These are phyloP conservation scores for Tolypocladium cylindrosporum DNA, from an alignment of 2,329 filamentous ascomycete species.

Conservation along the genomic window DNA sequence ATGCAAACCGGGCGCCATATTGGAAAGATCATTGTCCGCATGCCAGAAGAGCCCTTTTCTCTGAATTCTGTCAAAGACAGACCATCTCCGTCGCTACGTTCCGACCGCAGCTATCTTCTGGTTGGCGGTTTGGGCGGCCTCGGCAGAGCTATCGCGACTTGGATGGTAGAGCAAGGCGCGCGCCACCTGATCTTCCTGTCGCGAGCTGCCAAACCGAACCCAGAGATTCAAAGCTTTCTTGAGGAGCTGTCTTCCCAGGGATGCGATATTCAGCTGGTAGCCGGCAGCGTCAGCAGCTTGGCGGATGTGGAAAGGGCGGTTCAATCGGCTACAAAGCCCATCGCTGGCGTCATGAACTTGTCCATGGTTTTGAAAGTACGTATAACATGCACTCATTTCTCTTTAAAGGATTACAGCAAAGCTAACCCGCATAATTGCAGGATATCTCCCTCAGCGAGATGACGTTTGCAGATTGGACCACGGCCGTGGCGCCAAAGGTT, in stretches of 20 bases:
- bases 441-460: slow-evolving; percentile 15
- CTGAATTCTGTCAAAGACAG: neutral
- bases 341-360: slow-evolving; percentile 30
- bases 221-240: slow-evolving; percentile 7
- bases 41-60: slow-evolving; percentile 5
- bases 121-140: slow-evolving; percentile 22
- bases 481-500: slow-evolving; percentile 18
- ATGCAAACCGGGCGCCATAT: slow-evolving; percentile 33
- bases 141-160: slow-evolving; percentile 15
- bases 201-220: slow-evolving; percentile 9
- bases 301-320: slow-evolving; percentile 16
- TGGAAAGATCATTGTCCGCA: slow-evolving; percentile 26
- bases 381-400: neutral
- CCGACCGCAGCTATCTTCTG: slow-evolving; percentile 16
- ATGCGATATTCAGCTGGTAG: slow-evolving; percentile 14
- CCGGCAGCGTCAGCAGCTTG: slow-evolving; percentile 20
- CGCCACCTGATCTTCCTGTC: slow-evolving; percentile 16
- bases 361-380: slow-evolving; percentile 23
- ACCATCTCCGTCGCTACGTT: slow-evolving; percentile 1
- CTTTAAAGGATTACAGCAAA: neutral
- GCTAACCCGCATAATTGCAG: neutral
- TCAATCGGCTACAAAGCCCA: slow-evolving; percentile 10
- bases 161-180: slow-evolving; percentile 19
- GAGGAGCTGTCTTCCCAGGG: slow-evolving; percentile 15
- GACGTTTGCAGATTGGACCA: slow-evolving; percentile 19